These are phyloP conservation scores for Pyronema domesticum DNA, from an alignment of 495 filamentous ascomycete species.

Conservation along the genomic window DNA sequence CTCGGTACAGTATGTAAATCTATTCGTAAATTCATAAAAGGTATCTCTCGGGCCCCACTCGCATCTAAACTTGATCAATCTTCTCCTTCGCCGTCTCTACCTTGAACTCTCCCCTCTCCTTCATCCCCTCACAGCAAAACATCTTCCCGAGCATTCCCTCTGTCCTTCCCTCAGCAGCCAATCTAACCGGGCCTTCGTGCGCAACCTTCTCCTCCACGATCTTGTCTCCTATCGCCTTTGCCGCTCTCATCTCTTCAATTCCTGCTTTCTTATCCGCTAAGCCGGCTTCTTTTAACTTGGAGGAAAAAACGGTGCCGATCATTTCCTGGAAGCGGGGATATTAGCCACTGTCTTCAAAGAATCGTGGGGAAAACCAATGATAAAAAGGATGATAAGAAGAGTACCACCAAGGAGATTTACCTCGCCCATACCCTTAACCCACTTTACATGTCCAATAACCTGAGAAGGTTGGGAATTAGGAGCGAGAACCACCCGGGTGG, in stretches of 20 bases:
- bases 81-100: slow-evolving; percentile 12
- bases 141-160: slow-evolving; percentile 17
- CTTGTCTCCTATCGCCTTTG: slow-evolving; percentile 14
- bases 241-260: slow-evolving; percentile 15
- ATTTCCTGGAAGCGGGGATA: slow-evolving; percentile 6
- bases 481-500: neutral
- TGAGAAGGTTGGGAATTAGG: slow-evolving; percentile 6
- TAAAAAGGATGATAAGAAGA: too few relatives aligned
- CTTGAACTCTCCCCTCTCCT: slow-evolving; percentile 12
- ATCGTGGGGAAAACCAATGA: neutral
- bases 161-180: slow-evolving; percentile 12
- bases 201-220: slow-evolving; percentile 8
- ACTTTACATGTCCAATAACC: slow-evolving; percentile 11
- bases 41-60: too few relatives aligned
- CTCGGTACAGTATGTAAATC: too few relatives aligned
- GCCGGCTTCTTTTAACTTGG: slow-evolving; percentile 9
- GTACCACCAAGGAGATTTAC: neutral
- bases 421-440: slow-evolving; percentile 13
- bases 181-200: slow-evolving; percentile 6
- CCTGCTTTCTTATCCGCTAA: slow-evolving; percentile 1
- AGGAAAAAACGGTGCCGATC: slow-evolving; percentile 10
- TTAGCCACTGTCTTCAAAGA: neutral
- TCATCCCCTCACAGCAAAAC: slow-evolving; percentile 18
- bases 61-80: neutral
- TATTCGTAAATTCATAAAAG: too few relatives aligned